A percentile compares a stretch with the other conserved stretches of the same genome.
Conservation (phyloP, 805 yeast genomes). For the Pichia manshurica region DNA sequence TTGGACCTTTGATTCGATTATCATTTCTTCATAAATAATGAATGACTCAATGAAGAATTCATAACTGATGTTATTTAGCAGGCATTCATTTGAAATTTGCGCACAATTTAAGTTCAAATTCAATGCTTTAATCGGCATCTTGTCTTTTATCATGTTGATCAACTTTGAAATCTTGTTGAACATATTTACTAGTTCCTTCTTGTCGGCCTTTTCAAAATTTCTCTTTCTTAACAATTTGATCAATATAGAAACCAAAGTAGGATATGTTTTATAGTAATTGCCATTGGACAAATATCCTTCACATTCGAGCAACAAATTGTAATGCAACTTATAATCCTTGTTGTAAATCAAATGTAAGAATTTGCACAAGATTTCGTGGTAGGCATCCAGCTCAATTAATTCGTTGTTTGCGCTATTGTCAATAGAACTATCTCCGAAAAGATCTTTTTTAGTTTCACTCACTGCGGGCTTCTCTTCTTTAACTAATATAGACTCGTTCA, state of each 20-base stretch:
- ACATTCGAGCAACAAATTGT: constrained; percentile 40
- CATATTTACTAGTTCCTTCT: constrained; percentile 27
- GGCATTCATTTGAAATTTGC: constrained; percentile 70
- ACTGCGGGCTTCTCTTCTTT: constrained; percentile 31
- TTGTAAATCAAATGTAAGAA: constrained; percentile 58
- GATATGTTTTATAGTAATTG: constrained; percentile 52
- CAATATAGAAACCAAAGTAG: constrained; percentile 62
- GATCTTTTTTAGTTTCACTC: constrained; percentile 12
- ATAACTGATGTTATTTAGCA: constrained; percentile 66
- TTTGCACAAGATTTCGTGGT: constrained; percentile 63
- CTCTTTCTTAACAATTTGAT: constrained; percentile 54
- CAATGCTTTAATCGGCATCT: constrained; percentile 31
- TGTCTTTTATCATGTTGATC: constrained; percentile 56
- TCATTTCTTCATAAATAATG: constrained; percentile 67
- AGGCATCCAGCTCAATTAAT: constrained; percentile 32
- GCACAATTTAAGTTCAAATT: constrained; percentile 62
- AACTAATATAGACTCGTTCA: constrained; percentile 45
- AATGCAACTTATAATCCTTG: constrained; percentile 39
- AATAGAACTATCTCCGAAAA: constrained; percentile 25
- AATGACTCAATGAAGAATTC: constrained; percentile 89
- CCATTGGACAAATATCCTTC: constrained; percentile 49
- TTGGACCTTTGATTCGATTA: constrained; percentile 44
- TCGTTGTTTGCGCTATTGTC: constrained; percentile 17
- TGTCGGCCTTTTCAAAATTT: constrained; percentile 23
- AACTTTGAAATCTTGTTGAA: constrained; percentile 71